These are phyloP conservation scores for Rhizodiscina lignyota DNA, from an alignment of 495 filamentous ascomycete genomes.

Conservation along the genomic window DNA sequence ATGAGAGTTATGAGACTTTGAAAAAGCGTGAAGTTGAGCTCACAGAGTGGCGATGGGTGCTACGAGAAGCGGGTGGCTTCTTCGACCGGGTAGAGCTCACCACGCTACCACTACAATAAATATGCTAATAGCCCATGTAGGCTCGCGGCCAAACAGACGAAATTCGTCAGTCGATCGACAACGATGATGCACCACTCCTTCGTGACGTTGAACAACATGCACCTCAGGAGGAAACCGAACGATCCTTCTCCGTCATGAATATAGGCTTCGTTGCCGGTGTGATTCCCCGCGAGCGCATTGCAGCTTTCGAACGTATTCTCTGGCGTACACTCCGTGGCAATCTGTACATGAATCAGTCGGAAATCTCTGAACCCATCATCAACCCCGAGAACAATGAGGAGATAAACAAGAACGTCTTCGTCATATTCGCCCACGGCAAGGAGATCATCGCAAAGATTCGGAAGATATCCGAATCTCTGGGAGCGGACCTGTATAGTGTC, in stretches of 20 bases:
- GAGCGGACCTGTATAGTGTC: slow-evolving; percentile 86
- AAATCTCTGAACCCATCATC: slow-evolving; percentile 88
- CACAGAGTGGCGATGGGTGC: slow-evolving; percentile 93
- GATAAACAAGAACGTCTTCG: slow-evolving; percentile 93
- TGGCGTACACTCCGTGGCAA: slow-evolving; percentile 96
- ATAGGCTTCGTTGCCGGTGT: slow-evolving; percentile 99
- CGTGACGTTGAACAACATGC: slow-evolving; percentile 58
- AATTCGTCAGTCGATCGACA: slow-evolving; percentile 78
- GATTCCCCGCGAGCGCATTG: slow-evolving; percentile 82
- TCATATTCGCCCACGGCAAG: slow-evolving; percentile 97
- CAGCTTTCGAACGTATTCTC: slow-evolving; percentile 88
- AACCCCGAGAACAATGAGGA: slow-evolving; percentile 84
- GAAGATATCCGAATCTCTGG: slow-evolving; percentile 94
- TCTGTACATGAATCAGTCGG: slow-evolving; percentile 99
- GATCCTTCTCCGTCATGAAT: slow-evolving; percentile 88
- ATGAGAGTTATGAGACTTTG: slow-evolving; percentile 94
- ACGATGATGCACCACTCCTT: slow-evolving; percentile 44
- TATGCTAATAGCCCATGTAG: slow-evolving; percentile 18
- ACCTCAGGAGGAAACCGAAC: slow-evolving; percentile 56
- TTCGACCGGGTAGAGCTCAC: slow-evolving; percentile 55
- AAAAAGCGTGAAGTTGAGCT: slow-evolving; percentile 95
- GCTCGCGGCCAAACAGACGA: slow-evolving; percentile 93
- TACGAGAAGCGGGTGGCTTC: slow-evolving; percentile 88
- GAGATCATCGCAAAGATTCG: slow-evolving; percentile 96
- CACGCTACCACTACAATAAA: neutral